These are phyloP conservation scores for Davidsoniella neocaledoniae DNA, from an alignment of 2,329 filamentous ascomycete species.

Conservation along the genomic window DNA sequence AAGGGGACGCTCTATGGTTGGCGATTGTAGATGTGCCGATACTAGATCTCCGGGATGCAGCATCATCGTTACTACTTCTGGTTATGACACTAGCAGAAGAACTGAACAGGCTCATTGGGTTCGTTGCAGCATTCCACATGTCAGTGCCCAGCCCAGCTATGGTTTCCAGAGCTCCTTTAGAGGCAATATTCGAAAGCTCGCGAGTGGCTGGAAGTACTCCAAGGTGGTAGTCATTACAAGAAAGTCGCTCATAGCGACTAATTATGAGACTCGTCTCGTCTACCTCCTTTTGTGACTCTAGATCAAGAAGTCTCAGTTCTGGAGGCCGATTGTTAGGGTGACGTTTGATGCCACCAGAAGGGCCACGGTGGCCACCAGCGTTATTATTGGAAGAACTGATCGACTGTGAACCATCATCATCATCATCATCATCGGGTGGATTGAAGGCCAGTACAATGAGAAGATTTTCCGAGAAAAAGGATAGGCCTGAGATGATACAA, in stretches of 20 bases:
- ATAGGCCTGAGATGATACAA: slow-evolving; percentile 94
- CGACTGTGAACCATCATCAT: slow-evolving; percentile 36
- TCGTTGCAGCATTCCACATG: slow-evolving; percentile 82
- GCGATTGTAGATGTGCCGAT: slow-evolving; percentile 17
- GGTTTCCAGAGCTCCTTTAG: slow-evolving; percentile 59
- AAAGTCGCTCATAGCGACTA: slow-evolving; percentile 71
- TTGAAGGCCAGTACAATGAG: slow-evolving; percentile 86
- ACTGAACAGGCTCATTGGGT: slow-evolving; percentile 72
- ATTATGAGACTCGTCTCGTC: slow-evolving; percentile 76
- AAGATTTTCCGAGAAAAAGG: slow-evolving; percentile 83
- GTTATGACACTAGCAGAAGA: slow-evolving; percentile 65
- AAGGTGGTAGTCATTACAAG: slow-evolving; percentile 83
- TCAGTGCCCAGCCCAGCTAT: slow-evolving; percentile 56
- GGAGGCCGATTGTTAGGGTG: slow-evolving; percentile 69
- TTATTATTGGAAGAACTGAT: slow-evolving; percentile 15
- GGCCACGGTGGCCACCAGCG: slow-evolving; percentile 28
- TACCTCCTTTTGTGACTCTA: slow-evolving; percentile 69
- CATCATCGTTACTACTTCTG: slow-evolving; percentile 41
- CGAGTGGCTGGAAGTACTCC: slow-evolving; percentile 58
- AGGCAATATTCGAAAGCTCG: slow-evolving; percentile 22
- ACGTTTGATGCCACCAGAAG: slow-evolving; percentile 48
- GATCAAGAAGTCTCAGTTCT: slow-evolving; percentile 79
- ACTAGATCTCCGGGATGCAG: slow-evolving; percentile 26
- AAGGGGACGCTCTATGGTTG: slow-evolving; percentile 18
- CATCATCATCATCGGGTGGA: slow-evolving; percentile 54